Evolutionary conservation across 164 flowering plant genomes (phyloP).

Genomic region (Annona cherimola): DNA sequence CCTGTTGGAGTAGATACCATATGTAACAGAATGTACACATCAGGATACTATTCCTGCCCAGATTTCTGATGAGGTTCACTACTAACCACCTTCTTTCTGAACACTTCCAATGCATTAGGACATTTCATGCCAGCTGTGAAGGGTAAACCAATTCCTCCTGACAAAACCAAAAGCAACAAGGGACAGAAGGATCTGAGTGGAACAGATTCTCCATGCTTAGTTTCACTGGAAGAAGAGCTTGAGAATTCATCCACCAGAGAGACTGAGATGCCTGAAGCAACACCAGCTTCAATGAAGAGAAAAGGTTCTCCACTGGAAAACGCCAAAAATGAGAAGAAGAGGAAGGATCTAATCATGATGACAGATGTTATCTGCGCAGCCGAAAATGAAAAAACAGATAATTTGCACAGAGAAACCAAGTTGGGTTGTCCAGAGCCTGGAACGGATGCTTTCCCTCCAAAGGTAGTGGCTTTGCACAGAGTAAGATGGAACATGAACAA

Average conservation of each 20-base stretch:
- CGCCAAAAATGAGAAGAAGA: too few species aligned
- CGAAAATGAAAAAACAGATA: too few species aligned
- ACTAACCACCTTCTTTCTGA: neutral
- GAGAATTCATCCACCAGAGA: slow-evolving; percentile 7
- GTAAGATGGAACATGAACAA: slow-evolving; percentile 97
- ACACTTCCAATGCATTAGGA: neutral
- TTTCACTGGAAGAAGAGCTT: slow-evolving; percentile 12
- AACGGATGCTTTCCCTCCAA: slow-evolving; percentile 54
- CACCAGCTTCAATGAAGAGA: too few species aligned
- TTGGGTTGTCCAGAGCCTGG: slow-evolving; percentile 7
- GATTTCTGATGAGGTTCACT: neutral
- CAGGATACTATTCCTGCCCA: neutral
- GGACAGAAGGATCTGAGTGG: slow-evolving; percentile 8
- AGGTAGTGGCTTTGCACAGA: slow-evolving; percentile 67
- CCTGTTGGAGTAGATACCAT: neutral
- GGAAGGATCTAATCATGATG: too few species aligned
- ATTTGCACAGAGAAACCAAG: slow-evolving; percentile 4
- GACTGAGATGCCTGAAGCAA: neutral
- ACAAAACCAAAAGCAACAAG: slow-evolving; percentile 8
- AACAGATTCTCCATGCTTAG: neutral
- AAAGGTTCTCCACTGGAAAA: too few species aligned
- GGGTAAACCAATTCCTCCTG: neutral
- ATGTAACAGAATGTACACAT: neutral
- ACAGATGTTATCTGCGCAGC: too few species aligned
- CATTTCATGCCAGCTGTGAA: neutral